A percentile compares a stretch with the other conserved stretches of the same genome.
Conservation (phyloP, 2,329 filamentous ascomycete species). For the Trichoderma afroharzianum region DNA sequence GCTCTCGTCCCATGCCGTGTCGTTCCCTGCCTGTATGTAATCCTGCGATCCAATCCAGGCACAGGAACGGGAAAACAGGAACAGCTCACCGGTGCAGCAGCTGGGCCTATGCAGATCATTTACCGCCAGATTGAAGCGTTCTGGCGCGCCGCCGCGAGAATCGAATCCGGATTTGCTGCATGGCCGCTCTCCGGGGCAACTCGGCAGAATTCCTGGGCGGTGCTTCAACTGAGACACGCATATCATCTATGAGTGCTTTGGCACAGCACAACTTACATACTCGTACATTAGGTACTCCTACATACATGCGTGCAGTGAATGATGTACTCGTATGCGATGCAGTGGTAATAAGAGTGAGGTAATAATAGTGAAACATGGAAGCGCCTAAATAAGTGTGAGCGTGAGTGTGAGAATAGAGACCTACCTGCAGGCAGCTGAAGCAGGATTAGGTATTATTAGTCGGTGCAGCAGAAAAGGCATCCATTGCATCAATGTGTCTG, state of each 20-base stretch:
- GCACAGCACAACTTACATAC: neutral
- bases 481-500: neutral
- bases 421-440: no score
- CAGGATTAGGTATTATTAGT: no score
- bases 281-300: no score
- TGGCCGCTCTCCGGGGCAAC: neutral
- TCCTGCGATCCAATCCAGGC: neutral
- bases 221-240: neutral
- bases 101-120: conserved; percentile 13
- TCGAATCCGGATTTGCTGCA: neutral
- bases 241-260: neutral
- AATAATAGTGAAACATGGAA: no score
- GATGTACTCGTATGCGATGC: no score
- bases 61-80: neutral
- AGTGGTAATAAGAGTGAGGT: no score
- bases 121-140: conserved; percentile 11
- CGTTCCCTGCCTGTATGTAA: neutral
- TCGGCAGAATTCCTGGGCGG: neutral
- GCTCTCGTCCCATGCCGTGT: neutral
- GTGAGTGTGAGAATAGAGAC: no score
- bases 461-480: no score
- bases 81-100: neutral
- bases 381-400: no score
- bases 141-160: neutral
- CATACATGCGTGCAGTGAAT: no score